Evolutionary conservation across 345 rosid species (phyloP).

Genomic region (Salix udensis): DNA sequence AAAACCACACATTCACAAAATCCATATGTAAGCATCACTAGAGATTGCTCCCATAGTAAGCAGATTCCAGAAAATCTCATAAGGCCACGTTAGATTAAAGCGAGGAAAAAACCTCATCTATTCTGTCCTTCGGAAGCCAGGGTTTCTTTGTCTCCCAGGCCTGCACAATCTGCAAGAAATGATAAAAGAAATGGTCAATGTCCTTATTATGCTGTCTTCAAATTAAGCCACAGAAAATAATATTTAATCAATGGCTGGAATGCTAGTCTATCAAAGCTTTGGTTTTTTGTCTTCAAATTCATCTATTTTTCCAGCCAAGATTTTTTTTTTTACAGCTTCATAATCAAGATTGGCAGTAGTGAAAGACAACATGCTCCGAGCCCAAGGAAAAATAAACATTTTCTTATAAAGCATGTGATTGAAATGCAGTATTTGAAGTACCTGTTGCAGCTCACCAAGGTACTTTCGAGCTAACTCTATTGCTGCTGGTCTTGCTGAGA

Average conservation of each 20-base stretch:
- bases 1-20: not conserved
- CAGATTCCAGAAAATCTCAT: not conserved
- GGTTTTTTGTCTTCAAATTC: not conserved
- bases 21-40: not conserved
- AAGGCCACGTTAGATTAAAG: not conserved
- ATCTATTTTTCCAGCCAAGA: not conserved
- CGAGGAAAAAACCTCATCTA: conserved; percentile 56
- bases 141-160: conserved; percentile 75
- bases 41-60: not conserved
- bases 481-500: conserved; percentile 76
- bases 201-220: not conserved
- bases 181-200: conserved; percentile 8
- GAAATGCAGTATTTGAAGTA: conserved; percentile 26
- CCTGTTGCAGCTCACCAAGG: conserved; percentile 69
- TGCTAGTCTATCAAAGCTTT: not conserved
- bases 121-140: conserved; percentile 82
- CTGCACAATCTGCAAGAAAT: conserved; percentile 44
- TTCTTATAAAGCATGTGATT: not conserved
- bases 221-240: not conserved
- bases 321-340: not conserved
- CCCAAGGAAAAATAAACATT: not conserved
- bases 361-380: not conserved
- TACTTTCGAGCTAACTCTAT: conserved; percentile 53
- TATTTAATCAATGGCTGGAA: not conserved
- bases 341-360: not conserved